These are phyloP conservation scores for Botrytis fabae DNA, from an alignment of 2,329 filamentous ascomycete genomes.

Conservation along the genomic window DNA sequence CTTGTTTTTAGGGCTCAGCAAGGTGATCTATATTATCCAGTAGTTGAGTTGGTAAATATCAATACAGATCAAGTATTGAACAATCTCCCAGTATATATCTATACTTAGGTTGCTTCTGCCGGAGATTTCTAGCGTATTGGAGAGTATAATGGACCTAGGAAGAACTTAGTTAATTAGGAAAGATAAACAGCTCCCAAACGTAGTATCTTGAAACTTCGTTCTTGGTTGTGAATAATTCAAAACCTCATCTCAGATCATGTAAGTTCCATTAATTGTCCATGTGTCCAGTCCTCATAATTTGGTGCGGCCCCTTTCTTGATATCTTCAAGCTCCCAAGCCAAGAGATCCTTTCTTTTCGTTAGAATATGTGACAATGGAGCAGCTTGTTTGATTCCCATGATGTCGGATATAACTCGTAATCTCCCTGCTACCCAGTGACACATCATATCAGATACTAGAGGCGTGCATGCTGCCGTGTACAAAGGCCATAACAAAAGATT, in stretches of 20 bases:
- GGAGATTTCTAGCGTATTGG: not conserved
- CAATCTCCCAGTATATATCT: not conserved
- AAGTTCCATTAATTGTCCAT: slow-evolving; percentile 19
- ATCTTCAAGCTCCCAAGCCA: slow-evolving; percentile 23
- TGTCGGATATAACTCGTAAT: slow-evolving; percentile 33
- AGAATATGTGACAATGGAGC: slow-evolving; percentile 29
- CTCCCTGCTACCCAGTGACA: slow-evolving; percentile 34
- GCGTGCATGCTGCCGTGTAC: slow-evolving; percentile 32
- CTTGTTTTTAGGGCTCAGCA: too few relatives aligned
- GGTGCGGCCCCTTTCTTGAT: not conserved
- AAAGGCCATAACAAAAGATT: slow-evolving; percentile 37
- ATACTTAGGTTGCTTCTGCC: not conserved
- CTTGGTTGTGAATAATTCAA: not conserved
- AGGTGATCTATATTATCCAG: not conserved
- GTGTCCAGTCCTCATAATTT: slow-evolving; percentile 18
- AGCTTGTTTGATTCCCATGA: slow-evolving; percentile 36
- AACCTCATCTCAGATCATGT: not conserved
- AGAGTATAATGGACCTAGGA: not conserved
- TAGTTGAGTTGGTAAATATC: not conserved
- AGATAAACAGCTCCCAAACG: not conserved
- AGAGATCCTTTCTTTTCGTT: slow-evolving; percentile 22
- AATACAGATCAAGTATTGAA: not conserved
- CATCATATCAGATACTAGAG: slow-evolving; percentile 33
- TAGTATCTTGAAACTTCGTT: not conserved
- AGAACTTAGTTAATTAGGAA: not conserved